These are phyloP conservation scores for Alternaria ventricosa DNA, from an alignment of 2,329 filamentous ascomycete species.

Conservation along the genomic window DNA sequence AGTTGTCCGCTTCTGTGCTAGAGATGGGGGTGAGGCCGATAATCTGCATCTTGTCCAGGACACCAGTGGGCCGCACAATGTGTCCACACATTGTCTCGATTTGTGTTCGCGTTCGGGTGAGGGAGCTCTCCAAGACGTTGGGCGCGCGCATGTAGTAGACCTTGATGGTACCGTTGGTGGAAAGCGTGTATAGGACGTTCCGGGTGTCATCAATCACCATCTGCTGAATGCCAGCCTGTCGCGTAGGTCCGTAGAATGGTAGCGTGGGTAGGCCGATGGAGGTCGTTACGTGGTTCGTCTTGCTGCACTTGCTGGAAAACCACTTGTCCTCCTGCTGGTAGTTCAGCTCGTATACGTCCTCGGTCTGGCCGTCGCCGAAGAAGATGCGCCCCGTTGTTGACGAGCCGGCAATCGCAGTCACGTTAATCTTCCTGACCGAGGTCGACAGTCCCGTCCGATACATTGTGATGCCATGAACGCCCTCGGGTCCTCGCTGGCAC, in stretches of 20 bases:
- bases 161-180: slow-evolving; percentile 84
- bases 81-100: slow-evolving; percentile 79
- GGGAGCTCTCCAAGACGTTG: slow-evolving; percentile 59
- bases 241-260: slow-evolving; percentile 32
- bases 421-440: slow-evolving; percentile 75
- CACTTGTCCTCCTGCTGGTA: slow-evolving; percentile 98
- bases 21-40: slow-evolving; percentile 87
- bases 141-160: slow-evolving; percentile 83
- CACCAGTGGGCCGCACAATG: slow-evolving; percentile 75
- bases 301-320: slow-evolving; percentile 88
- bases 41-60: slow-evolving; percentile 72
- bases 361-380: slow-evolving; percentile 80
- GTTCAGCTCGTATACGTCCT: slow-evolving; percentile 90
- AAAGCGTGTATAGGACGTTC: slow-evolving; percentile 89
- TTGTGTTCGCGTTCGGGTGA: slow-evolving; percentile 60
- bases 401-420: slow-evolving; percentile 80
- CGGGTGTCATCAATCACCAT: slow-evolving; percentile 89
- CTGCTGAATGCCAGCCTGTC: slow-evolving; percentile 71
- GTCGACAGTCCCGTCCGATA: slow-evolving; percentile 90
- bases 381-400: slow-evolving; percentile 86
- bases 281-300: slow-evolving; percentile 84
- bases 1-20: slow-evolving; percentile 76
- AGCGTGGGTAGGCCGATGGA: slow-evolving; percentile 66
- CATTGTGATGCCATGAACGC: slow-evolving; percentile 74
- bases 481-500: slow-evolving; percentile 66